phyloP scores from a whole-genome alignment of 495 filamentous ascomycete genomes.

The Xylaria curta region DNA sequence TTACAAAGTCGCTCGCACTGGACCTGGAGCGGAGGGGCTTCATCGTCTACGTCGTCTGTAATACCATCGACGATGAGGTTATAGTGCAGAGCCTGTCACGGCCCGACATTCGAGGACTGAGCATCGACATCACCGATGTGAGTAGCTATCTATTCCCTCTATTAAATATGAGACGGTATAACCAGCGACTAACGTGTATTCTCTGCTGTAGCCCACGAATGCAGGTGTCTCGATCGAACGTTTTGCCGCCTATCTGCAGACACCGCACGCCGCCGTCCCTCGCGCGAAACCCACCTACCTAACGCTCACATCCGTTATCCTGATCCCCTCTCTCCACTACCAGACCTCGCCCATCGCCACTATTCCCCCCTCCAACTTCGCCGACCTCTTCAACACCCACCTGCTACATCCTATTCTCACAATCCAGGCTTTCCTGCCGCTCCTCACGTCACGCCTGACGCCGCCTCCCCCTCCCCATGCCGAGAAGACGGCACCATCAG shows the following conservation, averaged over 20 bases:
- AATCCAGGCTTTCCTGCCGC: constrained; percentile 83
- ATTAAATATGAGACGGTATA: neutral
- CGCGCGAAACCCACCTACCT: constrained; percentile 76
- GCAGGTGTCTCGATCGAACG: constrained; percentile 66
- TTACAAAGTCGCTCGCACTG: constrained; percentile 77
- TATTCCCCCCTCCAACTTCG: constrained; percentile 79
- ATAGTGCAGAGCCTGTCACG: constrained; percentile 75
- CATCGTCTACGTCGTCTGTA: constrained; percentile 88
- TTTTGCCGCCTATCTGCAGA: constrained; percentile 70
- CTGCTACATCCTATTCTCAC: constrained; percentile 91
- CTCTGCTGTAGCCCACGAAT: constrained; percentile 46
- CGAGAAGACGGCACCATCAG: constrained; percentile 46
- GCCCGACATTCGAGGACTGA: constrained; percentile 79
- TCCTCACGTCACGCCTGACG: constrained; percentile 63
- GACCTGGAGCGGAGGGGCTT: constrained; percentile 93
- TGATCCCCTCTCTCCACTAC: constrained; percentile 75
- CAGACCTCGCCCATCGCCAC: constrained; percentile 80
- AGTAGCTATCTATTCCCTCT: constrained; percentile 28
- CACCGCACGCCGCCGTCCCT: constrained; percentile 73
- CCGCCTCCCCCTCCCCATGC: constrained; percentile 25
- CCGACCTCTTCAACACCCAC: constrained; percentile 87
- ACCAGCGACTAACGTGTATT: constrained; percentile 30
- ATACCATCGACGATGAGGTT: constrained; percentile 79
- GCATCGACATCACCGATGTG: constrained; percentile 82
- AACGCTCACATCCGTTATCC: constrained; percentile 74